Percentiles rank a stretch among this genome's conserved stretches.
phyloP scores from a whole-genome alignment of 306 rosid genomes.

The Corylus avellana region DNA sequence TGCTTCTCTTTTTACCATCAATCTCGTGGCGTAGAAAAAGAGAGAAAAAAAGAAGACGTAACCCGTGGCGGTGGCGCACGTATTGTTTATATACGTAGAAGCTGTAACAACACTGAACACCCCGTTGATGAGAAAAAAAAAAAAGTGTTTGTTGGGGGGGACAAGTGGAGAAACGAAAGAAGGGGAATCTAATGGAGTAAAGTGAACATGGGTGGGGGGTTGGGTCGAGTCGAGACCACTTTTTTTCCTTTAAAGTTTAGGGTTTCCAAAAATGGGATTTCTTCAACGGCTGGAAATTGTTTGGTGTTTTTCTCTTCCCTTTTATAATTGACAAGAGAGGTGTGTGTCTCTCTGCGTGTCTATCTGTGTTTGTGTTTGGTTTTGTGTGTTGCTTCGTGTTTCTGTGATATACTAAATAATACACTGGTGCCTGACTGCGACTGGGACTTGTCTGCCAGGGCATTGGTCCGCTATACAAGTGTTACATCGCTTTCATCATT shows the following conservation, averaged over 20 bases:
- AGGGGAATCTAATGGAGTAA: constrained; percentile 29
- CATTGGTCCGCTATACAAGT: constrained; percentile 26
- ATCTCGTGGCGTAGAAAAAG: not conserved
- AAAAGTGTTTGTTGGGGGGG: not conserved
- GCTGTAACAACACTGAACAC: no score
- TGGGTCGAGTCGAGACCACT: constrained; percentile 21
- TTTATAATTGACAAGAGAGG: constrained; percentile 11
- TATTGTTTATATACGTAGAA: no score
- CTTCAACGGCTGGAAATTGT: constrained; percentile 47
- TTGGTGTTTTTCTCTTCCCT: constrained; percentile 6
- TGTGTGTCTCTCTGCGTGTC: no score
- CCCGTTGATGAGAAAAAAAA: not conserved
- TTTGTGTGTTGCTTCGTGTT: constrained; percentile 3
- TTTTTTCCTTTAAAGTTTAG: constrained; percentile 30
- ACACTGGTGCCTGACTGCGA: constrained; percentile 36
- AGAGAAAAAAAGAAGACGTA: not conserved
- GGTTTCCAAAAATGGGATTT: constrained; percentile 46
- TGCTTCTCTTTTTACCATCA: constrained; percentile 22
- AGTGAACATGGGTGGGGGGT: constrained; percentile 4
- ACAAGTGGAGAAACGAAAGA: constrained; percentile 16
- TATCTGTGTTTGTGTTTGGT: not conserved
- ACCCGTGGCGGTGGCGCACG: not conserved
- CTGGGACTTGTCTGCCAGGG: constrained; percentile 34
- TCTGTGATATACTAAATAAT: constrained; percentile 14
- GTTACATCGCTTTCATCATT: constrained; percentile 64